Conservation (phyloP, 495 filamentous ascomycete species). For the Tuber magnatum region DNA sequence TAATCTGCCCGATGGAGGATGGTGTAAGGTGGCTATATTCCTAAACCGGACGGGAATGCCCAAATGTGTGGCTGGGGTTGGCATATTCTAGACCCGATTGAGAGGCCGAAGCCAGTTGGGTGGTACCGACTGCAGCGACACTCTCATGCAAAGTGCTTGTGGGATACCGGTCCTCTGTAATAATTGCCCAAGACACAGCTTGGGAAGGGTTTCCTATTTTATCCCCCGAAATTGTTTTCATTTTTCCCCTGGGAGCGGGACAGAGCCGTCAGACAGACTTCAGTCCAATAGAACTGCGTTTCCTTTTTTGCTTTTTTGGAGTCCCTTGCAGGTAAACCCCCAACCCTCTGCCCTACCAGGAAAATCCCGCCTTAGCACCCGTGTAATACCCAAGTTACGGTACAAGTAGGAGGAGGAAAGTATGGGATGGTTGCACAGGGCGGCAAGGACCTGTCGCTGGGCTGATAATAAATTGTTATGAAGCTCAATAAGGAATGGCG, state of each 20-base stretch:
- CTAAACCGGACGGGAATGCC: background rate
- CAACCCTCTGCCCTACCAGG: background rate
- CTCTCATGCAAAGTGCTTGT: background rate
- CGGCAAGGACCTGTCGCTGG: background rate
- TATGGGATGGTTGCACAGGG: background rate
- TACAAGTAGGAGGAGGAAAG: background rate
- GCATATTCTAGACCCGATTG: background rate
- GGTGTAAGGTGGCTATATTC: background rate
- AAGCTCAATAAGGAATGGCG: background rate
- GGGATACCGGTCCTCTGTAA: no score
- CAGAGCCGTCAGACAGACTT: background rate
- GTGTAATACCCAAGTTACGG: background rate
- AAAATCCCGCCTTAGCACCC: background rate
- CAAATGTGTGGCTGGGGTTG: background rate
- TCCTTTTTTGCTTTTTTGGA: background rate
- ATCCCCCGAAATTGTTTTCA: background rate
- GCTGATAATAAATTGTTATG: background rate
- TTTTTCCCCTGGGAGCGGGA: background rate
- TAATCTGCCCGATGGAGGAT: background rate
- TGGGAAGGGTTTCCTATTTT: background rate
- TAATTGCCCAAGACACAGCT: background rate
- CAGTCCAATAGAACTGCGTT: background rate
- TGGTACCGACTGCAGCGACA: background rate
- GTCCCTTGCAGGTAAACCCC: background rate
- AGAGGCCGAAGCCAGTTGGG: background rate